phyloP scores from a whole-genome alignment of 164 flowering plant genomes.

The Vitis rotundifolia region DNA sequence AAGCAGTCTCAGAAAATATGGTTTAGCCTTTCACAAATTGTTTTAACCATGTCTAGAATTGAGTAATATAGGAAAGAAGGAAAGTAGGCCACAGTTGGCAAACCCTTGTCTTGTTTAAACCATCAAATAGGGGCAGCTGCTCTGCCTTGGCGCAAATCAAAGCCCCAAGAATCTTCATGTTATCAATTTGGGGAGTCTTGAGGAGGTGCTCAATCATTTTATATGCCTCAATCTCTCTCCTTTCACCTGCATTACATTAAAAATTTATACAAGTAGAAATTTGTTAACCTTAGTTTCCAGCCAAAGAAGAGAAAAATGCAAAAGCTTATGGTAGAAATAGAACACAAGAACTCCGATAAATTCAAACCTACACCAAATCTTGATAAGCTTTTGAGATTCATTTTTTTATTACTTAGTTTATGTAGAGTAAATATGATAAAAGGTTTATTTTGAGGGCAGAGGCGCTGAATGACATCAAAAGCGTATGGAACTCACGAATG shows the following conservation, averaged over 20 bases:
- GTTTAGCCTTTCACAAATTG: too few relatives aligned
- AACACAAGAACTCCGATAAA: too few relatives aligned
- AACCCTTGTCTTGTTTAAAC: constrained; percentile 49
- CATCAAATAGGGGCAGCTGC: constrained; percentile 54
- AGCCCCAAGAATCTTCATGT: constrained; percentile 57
- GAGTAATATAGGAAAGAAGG: too few relatives aligned
- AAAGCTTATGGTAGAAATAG: too few relatives aligned
- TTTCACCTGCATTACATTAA: constrained; percentile 38
- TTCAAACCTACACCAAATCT: too few relatives aligned
- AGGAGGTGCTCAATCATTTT: constrained; percentile 33
- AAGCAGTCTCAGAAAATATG: too few relatives aligned
- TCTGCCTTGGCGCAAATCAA: constrained; percentile 51
- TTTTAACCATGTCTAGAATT: not conserved
- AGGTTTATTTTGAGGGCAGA: constrained; percentile 10
- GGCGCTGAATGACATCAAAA: not conserved
- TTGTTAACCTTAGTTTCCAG: too few relatives aligned
- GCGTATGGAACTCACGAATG: constrained; percentile 42
- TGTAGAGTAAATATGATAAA: too few relatives aligned
- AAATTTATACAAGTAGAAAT: not conserved
- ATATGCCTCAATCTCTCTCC: constrained; percentile 43
- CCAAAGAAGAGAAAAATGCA: too few relatives aligned
- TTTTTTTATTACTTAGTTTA: too few relatives aligned
- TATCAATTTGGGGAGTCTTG: constrained; percentile 45
- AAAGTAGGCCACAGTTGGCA: not conserved
- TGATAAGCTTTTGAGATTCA: too few relatives aligned